Evolutionary conservation across 164 flowering plant genomes (phyloP).

Genomic region (Vitis riparia): DNA sequence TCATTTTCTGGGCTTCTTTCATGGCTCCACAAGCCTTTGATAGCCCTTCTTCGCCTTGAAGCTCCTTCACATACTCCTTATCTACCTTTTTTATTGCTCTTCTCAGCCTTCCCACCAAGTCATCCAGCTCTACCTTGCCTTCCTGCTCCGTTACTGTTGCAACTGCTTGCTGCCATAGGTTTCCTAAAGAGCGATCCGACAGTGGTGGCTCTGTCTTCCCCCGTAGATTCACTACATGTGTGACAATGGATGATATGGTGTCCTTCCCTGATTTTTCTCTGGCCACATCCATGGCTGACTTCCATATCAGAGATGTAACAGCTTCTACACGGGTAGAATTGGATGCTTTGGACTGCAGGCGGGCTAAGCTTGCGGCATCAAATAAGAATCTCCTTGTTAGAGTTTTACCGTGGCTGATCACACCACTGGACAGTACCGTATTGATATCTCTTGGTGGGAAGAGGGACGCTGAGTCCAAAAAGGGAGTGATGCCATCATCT

Average conservation of each 20-base stretch:
- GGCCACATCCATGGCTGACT: slow-evolving; percentile 8
- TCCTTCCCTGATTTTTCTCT: background rate
- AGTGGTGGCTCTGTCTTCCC: slow-evolving; percentile 30
- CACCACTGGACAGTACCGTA: background rate
- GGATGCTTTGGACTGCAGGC: too few relatives aligned
- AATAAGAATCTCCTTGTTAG: slow-evolving; percentile 34
- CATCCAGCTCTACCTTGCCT: background rate
- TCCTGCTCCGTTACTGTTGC: slow-evolving; percentile 5
- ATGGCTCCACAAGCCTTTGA: background rate
- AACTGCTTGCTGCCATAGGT: slow-evolving; percentile 12
- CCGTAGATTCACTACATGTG: slow-evolving; percentile 32
- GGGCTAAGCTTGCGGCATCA: background rate
- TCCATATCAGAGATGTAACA: slow-evolving; percentile 39
- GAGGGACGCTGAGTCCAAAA: background rate
- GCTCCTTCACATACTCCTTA: slow-evolving; percentile 1
- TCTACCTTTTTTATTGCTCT: slow-evolving; percentile 9
- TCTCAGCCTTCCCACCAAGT: slow-evolving; percentile 15
- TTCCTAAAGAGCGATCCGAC: slow-evolving; percentile 27
- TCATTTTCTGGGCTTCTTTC: background rate
- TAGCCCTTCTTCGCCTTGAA: slow-evolving; percentile 2
- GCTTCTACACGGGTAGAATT: slow-evolving; percentile 26
- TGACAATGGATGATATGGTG: slow-evolving; percentile 9
- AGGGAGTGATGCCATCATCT: background rate
- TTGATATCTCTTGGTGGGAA: slow-evolving; percentile 10
- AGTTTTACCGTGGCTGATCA: slow-evolving; percentile 12